These are phyloP conservation scores for Botryotinia globosa DNA, from an alignment of 2,329 filamentous ascomycete species.

Conservation along the genomic window DNA sequence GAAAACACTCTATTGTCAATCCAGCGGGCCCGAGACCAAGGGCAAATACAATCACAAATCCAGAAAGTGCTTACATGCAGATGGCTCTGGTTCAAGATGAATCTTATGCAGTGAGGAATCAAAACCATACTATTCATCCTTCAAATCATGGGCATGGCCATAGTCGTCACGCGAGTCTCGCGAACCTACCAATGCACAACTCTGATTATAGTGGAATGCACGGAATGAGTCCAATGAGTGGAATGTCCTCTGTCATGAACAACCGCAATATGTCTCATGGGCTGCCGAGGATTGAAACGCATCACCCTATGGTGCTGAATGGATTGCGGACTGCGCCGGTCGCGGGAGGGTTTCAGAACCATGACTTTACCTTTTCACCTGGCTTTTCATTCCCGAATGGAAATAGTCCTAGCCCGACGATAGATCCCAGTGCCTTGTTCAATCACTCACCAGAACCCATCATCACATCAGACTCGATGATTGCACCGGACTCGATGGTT, in stretches of 20 bases:
- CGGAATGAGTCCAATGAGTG: conserved; percentile 32
- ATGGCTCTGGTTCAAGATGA: conserved; percentile 48
- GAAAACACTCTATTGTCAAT: conserved; percentile 85
- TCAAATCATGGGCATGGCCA: conserved; percentile 6
- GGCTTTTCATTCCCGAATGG: conserved; percentile 38
- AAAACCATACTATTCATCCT: background rate
- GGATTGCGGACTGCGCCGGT: conserved; percentile 77
- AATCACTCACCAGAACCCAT: conserved; percentile 69
- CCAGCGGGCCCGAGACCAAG: conserved; percentile 75
- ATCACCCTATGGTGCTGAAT: conserved; percentile 58
- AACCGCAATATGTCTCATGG: conserved; percentile 65
- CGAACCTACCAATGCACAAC: conserved; percentile 60
- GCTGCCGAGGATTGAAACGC: conserved; percentile 80
- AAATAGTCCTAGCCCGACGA: conserved; percentile 61
- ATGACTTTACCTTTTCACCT: conserved; percentile 71
- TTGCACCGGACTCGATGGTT: conserved; percentile 60
- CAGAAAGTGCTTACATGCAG: conserved; percentile 74
- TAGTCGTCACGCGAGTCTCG: conserved; percentile 72
- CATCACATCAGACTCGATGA: background rate
- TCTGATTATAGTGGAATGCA: conserved; percentile 55
- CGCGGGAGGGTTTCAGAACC: conserved; percentile 59
- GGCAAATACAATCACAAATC: conserved; percentile 94
- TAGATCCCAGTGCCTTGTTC: conserved; percentile 74
- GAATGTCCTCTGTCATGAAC: conserved; percentile 67
- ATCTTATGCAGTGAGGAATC: conserved; percentile 42